Evolutionary conservation across 768 basidiomycete genomes (phyloP).

Genomic region (Trametopsis cervina): DNA sequence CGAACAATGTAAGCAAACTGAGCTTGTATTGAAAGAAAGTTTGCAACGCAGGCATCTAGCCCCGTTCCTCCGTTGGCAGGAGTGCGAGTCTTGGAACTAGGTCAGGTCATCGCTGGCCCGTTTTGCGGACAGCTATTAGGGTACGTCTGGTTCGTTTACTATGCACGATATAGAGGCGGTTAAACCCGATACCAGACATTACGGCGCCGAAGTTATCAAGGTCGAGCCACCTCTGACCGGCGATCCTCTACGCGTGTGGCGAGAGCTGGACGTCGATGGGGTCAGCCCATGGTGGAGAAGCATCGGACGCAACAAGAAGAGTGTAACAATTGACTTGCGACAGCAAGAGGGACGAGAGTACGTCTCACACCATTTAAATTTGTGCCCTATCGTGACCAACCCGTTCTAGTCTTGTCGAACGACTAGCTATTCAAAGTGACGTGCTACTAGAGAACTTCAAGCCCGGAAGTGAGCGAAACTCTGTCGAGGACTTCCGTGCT

Average conservation of each 20-base stretch:
- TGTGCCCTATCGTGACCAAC: neutral
- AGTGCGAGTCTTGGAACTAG: conserved; percentile 59
- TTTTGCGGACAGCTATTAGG: conserved; percentile 69
- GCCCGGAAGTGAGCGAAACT: conserved; percentile 53
- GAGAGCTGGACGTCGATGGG: conserved; percentile 64
- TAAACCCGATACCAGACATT: conserved; percentile 38
- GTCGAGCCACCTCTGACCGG: conserved; percentile 57
- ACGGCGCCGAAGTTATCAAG: conserved; percentile 69
- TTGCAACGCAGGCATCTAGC: too few relatives aligned
- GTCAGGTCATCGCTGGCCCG: conserved; percentile 66
- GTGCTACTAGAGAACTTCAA: conserved; percentile 71
- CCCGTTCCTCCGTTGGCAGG: conserved; percentile 56
- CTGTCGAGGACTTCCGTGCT: too few relatives aligned
- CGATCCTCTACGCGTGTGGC: conserved; percentile 64
- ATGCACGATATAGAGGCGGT: neutral
- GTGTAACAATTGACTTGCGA: conserved; percentile 58
- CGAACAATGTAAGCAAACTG: too few relatives aligned
- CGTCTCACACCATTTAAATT: conserved; percentile 11
- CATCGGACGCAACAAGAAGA: conserved; percentile 68
- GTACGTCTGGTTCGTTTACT: conserved; percentile 27
- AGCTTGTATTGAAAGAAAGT: too few relatives aligned
- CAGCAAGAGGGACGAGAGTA: conserved; percentile 49
- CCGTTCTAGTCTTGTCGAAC: conserved; percentile 45
- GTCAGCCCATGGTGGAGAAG: conserved; percentile 73
- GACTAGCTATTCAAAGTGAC: conserved; percentile 55